Percentiles rank a stretch among this genome's conserved stretches.
Conservation (phyloP, 768 basidiomycete genomes). For the Psilocybe subaeruginosa region DNA sequence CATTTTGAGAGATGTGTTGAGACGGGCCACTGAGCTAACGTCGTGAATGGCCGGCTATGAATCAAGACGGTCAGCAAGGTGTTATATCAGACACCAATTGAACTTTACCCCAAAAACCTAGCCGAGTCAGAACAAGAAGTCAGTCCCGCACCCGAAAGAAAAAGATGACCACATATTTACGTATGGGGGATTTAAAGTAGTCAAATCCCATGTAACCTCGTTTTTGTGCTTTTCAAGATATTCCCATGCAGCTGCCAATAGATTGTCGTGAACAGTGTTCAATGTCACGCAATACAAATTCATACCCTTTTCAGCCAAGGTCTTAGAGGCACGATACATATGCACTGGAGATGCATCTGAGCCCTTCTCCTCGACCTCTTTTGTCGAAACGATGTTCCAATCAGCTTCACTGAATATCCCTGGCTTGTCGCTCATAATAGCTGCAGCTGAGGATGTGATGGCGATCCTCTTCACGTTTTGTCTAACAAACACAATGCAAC, state of each 20-base stretch:
- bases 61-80: neutral
- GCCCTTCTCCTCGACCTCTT: conserved; percentile 48
- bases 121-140: conserved; percentile 25
- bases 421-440: conserved; percentile 37
- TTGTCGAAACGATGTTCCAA: conserved; percentile 61
- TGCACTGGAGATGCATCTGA: conserved; percentile 33
- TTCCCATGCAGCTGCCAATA: conserved; percentile 40
- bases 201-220: conserved; percentile 50
- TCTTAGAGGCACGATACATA: conserved; percentile 64
- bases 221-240: conserved; percentile 44
- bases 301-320: conserved; percentile 62
- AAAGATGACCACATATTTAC: neutral
- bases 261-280: neutral
- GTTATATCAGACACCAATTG: neutral
- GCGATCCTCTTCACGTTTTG: conserved; percentile 66
- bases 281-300: neutral
- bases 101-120: conserved; percentile 13
- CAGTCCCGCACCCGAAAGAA: neutral
- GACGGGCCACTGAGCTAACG: conserved; percentile 30
- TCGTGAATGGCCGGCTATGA: conserved; percentile 45
- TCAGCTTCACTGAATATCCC: conserved; percentile 49
- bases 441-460: conserved; percentile 63
- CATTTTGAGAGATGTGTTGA: conserved; percentile 40
- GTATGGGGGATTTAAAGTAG: conserved; percentile 47
- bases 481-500: conserved; percentile 21